phyloP scores from a whole-genome alignment of 2,329 filamentous ascomycete genomes.

The Penicillium hordei region DNA sequence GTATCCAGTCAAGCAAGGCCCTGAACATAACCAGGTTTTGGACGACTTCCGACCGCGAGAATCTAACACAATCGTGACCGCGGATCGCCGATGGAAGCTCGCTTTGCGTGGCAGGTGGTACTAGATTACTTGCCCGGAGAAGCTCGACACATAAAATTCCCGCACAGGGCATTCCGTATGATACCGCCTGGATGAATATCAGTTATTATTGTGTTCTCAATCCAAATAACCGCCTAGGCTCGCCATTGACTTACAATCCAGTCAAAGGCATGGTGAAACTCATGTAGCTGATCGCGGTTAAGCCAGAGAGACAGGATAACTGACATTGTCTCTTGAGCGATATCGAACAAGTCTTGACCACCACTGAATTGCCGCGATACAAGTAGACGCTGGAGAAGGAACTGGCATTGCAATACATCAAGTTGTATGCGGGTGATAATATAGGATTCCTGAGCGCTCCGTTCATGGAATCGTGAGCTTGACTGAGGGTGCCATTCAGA shows the following conservation, averaged over 20 bases:
- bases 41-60: neutral
- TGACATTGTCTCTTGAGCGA: neutral
- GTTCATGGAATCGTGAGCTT: too few relatives aligned
- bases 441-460: neutral
- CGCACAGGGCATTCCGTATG: neutral
- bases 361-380: neutral
- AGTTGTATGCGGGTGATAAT: neutral
- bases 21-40: neutral
- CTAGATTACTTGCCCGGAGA: neutral
- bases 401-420: slow-evolving; percentile 2
- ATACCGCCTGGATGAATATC: neutral
- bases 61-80: neutral
- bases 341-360: neutral
- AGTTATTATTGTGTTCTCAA: neutral
- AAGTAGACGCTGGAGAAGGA: neutral
- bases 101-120: neutral
- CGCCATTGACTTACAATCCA: neutral
- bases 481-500: neutral
- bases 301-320: slow-evolving; percentile 1
- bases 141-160: neutral
- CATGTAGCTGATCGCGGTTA: neutral
- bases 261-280: neutral
- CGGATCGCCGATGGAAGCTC: neutral
- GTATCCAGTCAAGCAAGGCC: neutral
- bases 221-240: neutral